Percentiles rank a stretch among this genome's conserved stretches.
These are phyloP conservation scores for Neofusicoccum laricinum DNA, from an alignment of 2,329 filamentous ascomycete species.

Conservation along the genomic window DNA sequence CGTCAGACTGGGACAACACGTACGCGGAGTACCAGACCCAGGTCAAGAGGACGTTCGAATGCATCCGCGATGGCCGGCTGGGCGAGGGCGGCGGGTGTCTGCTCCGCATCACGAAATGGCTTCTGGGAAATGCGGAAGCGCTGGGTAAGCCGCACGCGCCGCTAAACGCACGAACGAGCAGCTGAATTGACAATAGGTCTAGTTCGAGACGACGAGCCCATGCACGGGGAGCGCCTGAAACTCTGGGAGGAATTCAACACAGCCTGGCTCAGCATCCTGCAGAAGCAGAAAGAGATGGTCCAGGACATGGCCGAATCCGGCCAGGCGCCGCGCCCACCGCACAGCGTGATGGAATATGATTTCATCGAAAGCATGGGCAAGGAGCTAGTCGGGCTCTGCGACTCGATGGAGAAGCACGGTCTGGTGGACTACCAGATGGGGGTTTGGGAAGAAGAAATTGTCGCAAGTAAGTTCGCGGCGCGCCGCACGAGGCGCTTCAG, in stretches of 20 bases:
- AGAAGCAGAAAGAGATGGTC: conserved; percentile 76
- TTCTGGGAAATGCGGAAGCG: conserved; percentile 62
- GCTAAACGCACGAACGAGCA: conserved; percentile 30
- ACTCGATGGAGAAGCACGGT: conserved; percentile 85
- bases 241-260: conserved; percentile 95
- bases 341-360: conserved; percentile 65
- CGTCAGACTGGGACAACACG: conserved; percentile 60
- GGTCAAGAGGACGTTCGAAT: conserved; percentile 65
- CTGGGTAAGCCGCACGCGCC: conserved; percentile 51
- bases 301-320: conserved; percentile 58
- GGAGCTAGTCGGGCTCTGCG: conserved; percentile 77
- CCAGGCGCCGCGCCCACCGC: conserved; percentile 55
- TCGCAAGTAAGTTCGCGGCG: conserved; percentile 62
- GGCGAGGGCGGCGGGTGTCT: conserved; percentile 58
- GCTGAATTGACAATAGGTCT: conserved; percentile 63
- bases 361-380: conserved; percentile 76
- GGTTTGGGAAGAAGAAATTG: conserved; percentile 91
- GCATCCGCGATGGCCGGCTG: conserved; percentile 62
- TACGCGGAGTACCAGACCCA: conserved; percentile 61
- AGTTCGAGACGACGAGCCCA: conserved; percentile 73
- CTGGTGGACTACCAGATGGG: conserved; percentile 97
- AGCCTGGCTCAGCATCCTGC: conserved; percentile 80
- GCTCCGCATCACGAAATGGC: conserved; percentile 63
- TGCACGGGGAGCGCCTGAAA: conserved; percentile 73
- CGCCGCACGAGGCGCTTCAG: not conserved